Conservation (phyloP, 169 alveolate species). For the Cryptosporidium xiaoi region DNA sequence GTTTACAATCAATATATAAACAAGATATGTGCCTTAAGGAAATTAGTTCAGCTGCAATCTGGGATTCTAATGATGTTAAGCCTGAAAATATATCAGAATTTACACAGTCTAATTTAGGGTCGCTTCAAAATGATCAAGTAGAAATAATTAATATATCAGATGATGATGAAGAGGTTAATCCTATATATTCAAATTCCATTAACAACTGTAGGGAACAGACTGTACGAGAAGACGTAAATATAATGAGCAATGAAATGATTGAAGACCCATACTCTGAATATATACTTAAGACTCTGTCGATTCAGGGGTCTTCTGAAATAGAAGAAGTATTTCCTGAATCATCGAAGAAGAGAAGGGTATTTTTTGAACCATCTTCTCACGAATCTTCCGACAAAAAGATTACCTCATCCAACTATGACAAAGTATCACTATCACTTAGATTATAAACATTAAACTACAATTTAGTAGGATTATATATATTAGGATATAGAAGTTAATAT, state of each 20-base stretch:
- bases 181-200: neutral
- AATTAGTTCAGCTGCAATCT: neutral
- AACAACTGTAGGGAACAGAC: neutral
- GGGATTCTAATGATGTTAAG: neutral
- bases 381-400: neutral
- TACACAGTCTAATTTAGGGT: neutral
- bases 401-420: constrained; percentile 17
- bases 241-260: neutral
- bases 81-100: neutral
- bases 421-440: constrained; percentile 60
- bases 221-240: constrained; percentile 27
- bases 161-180: constrained; percentile 35
- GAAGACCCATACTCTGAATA: constrained; percentile 11
- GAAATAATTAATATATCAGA: constrained; percentile 48
- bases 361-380: neutral
- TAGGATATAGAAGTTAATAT: constrained; percentile 1
- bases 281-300: neutral
- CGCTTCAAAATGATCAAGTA: neutral
- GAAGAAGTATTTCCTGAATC: neutral
- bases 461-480: constrained; percentile 3
- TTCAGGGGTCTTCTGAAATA: neutral
- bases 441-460: constrained; percentile 8
- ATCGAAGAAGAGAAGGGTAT: constrained; percentile 37
- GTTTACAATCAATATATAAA: neutral
- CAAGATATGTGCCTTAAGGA: neutral